Conservation (phyloP, 768 basidiomycete genomes). For the Pholiota conissans region DNA sequence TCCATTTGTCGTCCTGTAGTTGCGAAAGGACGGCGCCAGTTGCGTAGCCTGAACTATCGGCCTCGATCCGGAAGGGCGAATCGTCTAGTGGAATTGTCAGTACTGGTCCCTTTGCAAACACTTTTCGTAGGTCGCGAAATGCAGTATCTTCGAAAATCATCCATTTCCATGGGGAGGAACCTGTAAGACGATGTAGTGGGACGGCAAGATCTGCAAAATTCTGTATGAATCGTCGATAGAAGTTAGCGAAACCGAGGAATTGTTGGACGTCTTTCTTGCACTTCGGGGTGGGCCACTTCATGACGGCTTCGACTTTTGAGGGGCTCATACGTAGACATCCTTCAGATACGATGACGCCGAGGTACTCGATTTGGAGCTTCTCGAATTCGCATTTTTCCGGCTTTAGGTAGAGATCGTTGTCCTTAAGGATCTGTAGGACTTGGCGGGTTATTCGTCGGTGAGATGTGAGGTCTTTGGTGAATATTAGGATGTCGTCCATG, state of each 20-base stretch:
- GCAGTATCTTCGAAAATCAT: background rate
- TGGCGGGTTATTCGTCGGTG: background rate
- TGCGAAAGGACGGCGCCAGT: conserved; percentile 38
- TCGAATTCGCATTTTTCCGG: conserved; percentile 40
- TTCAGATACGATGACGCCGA: conserved; percentile 19
- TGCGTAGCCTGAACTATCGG: conserved; percentile 41
- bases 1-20: conserved; percentile 22
- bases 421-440: conserved; percentile 14
- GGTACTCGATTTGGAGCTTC: conserved; percentile 24
- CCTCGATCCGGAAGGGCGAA: conserved; percentile 10
- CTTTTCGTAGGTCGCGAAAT: conserved; percentile 2
- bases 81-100: conserved; percentile 2
- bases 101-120: background rate
- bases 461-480: conserved; percentile 14
- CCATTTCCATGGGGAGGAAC: conserved; percentile 7
- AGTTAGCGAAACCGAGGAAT: conserved; percentile 43
- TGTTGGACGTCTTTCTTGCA: conserved; percentile 29
- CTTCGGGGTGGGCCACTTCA: conserved; percentile 30
- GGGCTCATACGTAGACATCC: background rate
- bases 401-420: conserved; percentile 33
- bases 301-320: conserved; percentile 29
- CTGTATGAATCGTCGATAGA: conserved; percentile 32
- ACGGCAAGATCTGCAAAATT: conserved; percentile 27
- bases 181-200: conserved; percentile 16
- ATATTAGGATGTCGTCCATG: conserved; percentile 17